A percentile compares a stretch with the other conserved stretches of the same genome.
phyloP scores from a whole-genome alignment of 169 alveolate genomes.

The Plasmodium ovale region DNA sequence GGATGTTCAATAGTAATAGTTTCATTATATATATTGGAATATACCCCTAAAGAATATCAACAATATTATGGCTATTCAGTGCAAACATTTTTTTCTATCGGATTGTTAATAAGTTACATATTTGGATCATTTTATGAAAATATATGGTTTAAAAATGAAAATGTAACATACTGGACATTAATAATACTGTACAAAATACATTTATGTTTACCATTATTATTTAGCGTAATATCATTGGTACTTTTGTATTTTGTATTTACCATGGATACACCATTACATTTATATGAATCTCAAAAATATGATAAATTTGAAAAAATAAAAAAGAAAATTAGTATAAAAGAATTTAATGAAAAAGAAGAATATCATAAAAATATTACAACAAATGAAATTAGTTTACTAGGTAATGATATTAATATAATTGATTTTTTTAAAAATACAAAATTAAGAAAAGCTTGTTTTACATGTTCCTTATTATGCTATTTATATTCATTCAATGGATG shows the following conservation, averaged over 20 bases:
- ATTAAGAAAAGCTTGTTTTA: slow-evolving; percentile 17
- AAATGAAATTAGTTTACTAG: slow-evolving; percentile 21
- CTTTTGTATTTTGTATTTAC: slow-evolving; percentile 20
- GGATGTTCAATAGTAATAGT: slow-evolving; percentile 63
- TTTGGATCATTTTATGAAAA: slow-evolving; percentile 50
- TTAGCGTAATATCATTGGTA: slow-evolving; percentile 30
- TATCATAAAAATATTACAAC: slow-evolving; percentile 20
- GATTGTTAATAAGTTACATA: slow-evolving; percentile 48
- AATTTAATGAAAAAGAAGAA: slow-evolving; percentile 36
- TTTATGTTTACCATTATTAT: slow-evolving; percentile 9
- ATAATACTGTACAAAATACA: slow-evolving; percentile 30
- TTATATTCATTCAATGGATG: slow-evolving; percentile 39
- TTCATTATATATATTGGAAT: slow-evolving; percentile 41
- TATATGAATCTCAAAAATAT: slow-evolving; percentile 44
- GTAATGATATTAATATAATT: slow-evolving; percentile 14
- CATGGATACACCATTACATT: slow-evolving; percentile 61
- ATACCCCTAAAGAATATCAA: slow-evolving; percentile 47
- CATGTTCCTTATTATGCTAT: slow-evolving; percentile 21
- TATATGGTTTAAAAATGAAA: not conserved
- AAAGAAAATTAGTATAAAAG: slow-evolving; percentile 1
- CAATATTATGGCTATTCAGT: slow-evolving; percentile 47
- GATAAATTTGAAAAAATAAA: slow-evolving; percentile 35
- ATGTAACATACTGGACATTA: not conserved
- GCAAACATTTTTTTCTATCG: slow-evolving; percentile 64
- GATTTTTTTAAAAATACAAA: slow-evolving; percentile 16